Evolutionary conservation across 257 asterid species (phyloP), one percentile per base, ranked within the genome.

Genomic region (Jacaranda copaia): DNA sequence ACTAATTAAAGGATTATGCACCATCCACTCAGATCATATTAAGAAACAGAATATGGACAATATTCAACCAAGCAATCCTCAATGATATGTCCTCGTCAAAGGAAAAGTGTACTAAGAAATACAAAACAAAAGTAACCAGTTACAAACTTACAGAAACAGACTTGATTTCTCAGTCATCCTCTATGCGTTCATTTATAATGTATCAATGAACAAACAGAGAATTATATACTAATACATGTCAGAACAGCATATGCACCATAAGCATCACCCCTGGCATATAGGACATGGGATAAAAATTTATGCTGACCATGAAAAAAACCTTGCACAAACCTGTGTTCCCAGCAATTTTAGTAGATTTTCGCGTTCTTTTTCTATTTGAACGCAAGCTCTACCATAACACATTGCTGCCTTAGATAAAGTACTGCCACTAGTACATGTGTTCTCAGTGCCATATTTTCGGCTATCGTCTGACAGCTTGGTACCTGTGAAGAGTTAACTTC

Each of bases 401-500:
- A 83, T 75, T 36, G 89, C 89, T 40, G 73, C 89, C 68, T 78
- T 86, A 6, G 89, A 86, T 71, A 88, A 76, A 45, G 81, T 65
- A 70, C 53, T 57, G 59, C 88, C 89, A 67, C 80, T 86, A 35
- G 88, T 85, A 58, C 91, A 85, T 48, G 88, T 81, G 71, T 83
- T 88, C 73, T 86, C 89, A 75, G 80, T 58, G 40, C 89, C 89
- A 74, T 86, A 88, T 80, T 86, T 88, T 75, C 85, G 72, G 82
- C 87, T 79, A 67, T 85, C 89, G 46, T 89, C 91, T 8, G 88
- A 87, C 77, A 86, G 73, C 83, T 80, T 89, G 46, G 88, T 87
- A 46, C 87, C 93, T 89, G 79, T 64, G 70, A 75, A 40, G 82
- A 76, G 35, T 9, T 35, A 62, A 32, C 68, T 40, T 36, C 56